Conservation (phyloP, 164 flowering plant species). For the Vitis labrusca region DNA sequence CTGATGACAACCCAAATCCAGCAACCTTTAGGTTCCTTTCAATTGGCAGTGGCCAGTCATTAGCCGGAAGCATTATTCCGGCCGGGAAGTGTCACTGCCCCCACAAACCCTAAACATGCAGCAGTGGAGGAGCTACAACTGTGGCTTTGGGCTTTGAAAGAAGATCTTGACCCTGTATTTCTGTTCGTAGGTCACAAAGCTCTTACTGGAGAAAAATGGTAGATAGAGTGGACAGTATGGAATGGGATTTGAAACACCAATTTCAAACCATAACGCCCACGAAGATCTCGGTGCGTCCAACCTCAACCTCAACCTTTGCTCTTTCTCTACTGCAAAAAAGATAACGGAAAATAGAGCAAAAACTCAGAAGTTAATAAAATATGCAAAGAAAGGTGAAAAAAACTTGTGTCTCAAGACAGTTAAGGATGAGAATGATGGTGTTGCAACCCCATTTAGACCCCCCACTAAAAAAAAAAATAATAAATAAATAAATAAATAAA, state of each 20-base stretch:
- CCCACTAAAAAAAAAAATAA: too few relatives aligned
- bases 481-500: neutral
- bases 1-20: neutral
- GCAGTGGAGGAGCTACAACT: too few relatives aligned
- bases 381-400: neutral
- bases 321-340: neutral
- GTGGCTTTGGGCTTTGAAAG: constrained; percentile 1
- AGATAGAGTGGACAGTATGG: constrained; percentile 7
- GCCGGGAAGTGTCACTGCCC: neutral
- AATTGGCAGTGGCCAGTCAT: neutral
- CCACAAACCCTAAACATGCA: constrained; percentile 2
- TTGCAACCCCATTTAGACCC: neutral
- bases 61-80: neutral
- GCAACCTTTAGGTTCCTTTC: neutral
- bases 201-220: constrained; percentile 2
- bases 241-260: constrained; percentile 7
- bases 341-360: neutral
- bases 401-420: neutral
- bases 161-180: constrained; percentile 4
- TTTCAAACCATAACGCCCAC: constrained; percentile 16
- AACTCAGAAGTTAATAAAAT: neutral
- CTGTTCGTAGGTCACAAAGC: too few relatives aligned
- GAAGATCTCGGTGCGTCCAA: neutral
- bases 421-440: neutral
- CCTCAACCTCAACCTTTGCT: neutral